phyloP scores from a whole-genome alignment of 108 stramenopile genomes.

The Nannochloropsis oceanica region DNA sequence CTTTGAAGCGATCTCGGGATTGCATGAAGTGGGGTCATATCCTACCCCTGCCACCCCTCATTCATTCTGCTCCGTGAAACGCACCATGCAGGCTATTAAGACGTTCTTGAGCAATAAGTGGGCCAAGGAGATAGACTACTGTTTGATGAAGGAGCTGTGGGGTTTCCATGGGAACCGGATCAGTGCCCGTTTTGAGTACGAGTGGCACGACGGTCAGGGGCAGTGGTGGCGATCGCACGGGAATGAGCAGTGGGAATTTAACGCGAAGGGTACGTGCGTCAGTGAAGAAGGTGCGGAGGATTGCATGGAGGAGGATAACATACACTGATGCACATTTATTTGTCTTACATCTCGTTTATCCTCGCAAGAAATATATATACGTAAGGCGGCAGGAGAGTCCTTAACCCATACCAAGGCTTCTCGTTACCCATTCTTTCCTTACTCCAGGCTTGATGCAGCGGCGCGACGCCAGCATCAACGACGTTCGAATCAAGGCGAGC shows the following conservation, averaged over 20 bases:
- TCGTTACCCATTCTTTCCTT: background rate
- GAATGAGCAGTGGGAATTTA: slow-evolving; percentile 57
- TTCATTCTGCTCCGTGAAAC: too few species aligned
- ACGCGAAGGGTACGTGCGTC: slow-evolving; percentile 27
- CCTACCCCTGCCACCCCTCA: too few species aligned
- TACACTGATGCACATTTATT: too few species aligned
- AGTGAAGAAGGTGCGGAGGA: background rate
- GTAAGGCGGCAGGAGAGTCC: too few species aligned
- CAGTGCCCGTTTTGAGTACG: slow-evolving; percentile 53
- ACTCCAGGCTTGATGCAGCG: slow-evolving; percentile 32
- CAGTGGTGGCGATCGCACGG: slow-evolving; percentile 51
- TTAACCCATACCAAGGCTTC: background rate
- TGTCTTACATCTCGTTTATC: too few species aligned
- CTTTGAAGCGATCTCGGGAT: too few species aligned
- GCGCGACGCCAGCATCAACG: slow-evolving; percentile 52
- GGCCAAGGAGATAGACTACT: slow-evolving; percentile 44
- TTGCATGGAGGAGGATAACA: too few species aligned
- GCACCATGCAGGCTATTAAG: slow-evolving; percentile 19
- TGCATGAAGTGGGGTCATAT: too few species aligned
- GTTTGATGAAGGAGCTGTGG: slow-evolving; percentile 52
- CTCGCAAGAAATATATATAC: background rate
- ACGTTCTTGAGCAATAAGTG: slow-evolving; percentile 43
- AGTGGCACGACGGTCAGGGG: slow-evolving; percentile 37
- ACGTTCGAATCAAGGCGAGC: slow-evolving; percentile 41
- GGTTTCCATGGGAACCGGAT: slow-evolving; percentile 44